A percentile compares a stretch with the other conserved stretches of the same genome.
These are phyloP conservation scores for Stephanodiscus minutulus DNA, from an alignment of 108 stramenopile species.

Conservation along the genomic window DNA sequence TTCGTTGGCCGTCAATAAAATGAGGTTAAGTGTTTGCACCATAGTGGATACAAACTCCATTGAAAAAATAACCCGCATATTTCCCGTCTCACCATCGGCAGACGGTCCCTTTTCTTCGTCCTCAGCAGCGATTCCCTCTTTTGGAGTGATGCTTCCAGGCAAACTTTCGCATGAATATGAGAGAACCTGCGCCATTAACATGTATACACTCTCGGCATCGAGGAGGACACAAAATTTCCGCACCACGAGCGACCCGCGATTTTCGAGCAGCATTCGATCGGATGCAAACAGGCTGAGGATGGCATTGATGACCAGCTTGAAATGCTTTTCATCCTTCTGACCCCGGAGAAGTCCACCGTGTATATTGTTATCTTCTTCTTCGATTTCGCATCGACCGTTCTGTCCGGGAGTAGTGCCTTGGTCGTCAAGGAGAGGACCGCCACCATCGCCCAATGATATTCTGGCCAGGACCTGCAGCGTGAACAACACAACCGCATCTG, in stretches of 20 bases:
- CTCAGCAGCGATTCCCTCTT: slow-evolving; percentile 13
- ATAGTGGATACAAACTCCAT: slow-evolving; percentile 94
- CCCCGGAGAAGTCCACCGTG: slow-evolving; percentile 41
- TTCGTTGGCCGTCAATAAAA: slow-evolving; percentile 95
- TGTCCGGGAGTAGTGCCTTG: slow-evolving; percentile 31
- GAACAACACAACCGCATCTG: slow-evolving; percentile 86
- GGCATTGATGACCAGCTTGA: slow-evolving; percentile 90
- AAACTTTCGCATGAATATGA: slow-evolving; percentile 57
- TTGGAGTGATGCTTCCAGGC: not conserved
- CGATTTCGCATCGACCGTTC: slow-evolving; percentile 36
- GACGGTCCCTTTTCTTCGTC: slow-evolving; percentile 25
- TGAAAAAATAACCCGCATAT: slow-evolving; percentile 45
- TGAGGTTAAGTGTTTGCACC: slow-evolving; percentile 97
- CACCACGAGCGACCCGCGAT: slow-evolving; percentile 93
- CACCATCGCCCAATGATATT: slow-evolving; percentile 70
- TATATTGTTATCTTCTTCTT: slow-evolving; percentile 4
- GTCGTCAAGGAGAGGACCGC: slow-evolving; percentile 29
- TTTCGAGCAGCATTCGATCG: slow-evolving; percentile 92
- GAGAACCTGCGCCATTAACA: slow-evolving; percentile 85
- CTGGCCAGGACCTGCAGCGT: slow-evolving; percentile 94
- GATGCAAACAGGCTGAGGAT: slow-evolving; percentile 88
- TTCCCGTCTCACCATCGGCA: slow-evolving; percentile 41
- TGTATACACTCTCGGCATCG: slow-evolving; percentile 93
- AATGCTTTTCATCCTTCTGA: slow-evolving; percentile 74
- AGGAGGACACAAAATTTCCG: slow-evolving; percentile 95